Evolutionary conservation across 2,329 filamentous ascomycete species (phyloP).

Genomic region (Aspergillus hortae): DNA sequence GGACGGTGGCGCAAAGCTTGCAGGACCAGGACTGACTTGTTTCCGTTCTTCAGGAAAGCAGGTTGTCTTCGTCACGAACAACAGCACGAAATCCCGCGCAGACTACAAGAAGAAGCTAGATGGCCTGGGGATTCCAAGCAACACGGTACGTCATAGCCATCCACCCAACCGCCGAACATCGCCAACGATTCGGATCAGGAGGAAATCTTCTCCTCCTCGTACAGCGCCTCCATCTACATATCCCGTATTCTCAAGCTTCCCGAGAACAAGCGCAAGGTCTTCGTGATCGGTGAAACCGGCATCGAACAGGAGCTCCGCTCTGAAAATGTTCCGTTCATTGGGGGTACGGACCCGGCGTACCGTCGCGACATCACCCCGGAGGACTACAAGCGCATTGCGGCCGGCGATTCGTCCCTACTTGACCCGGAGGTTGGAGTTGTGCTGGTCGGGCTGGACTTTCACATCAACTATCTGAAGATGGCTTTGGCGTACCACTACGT

Average conservation of each 20-base stretch:
- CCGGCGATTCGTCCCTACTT: constrained; percentile 65
- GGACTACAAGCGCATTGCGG: constrained; percentile 74
- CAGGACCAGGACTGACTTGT: background rate
- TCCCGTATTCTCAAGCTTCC: constrained; percentile 81
- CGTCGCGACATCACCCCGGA: constrained; percentile 74
- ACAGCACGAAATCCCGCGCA: constrained; percentile 90
- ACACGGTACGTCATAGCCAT: constrained; percentile 48
- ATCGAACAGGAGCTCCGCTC: constrained; percentile 83
- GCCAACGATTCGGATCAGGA: constrained; percentile 50
- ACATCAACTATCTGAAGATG: constrained; percentile 92
- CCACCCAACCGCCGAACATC: background rate
- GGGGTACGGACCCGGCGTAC: constrained; percentile 77
- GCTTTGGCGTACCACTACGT: constrained; percentile 83
- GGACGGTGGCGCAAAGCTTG: constrained; percentile 5
- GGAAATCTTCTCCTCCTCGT: constrained; percentile 93
- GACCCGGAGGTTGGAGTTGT: constrained; percentile 90
- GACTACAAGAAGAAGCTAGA: constrained; percentile 94
- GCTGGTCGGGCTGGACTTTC: constrained; percentile 85
- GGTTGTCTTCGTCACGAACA: constrained; percentile 96
- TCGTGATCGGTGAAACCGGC: constrained; percentile 84
- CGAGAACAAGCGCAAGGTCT: constrained; percentile 83
- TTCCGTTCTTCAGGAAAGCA: constrained; percentile 67
- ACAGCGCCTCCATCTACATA: constrained; percentile 95
- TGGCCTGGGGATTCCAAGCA: constrained; percentile 71
- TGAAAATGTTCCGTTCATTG: constrained; percentile 75